Percentiles rank a stretch among this genome's conserved stretches.
phyloP scores from a whole-genome alignment of 2,329 filamentous ascomycete genomes.

The Penicillium sp. region DNA sequence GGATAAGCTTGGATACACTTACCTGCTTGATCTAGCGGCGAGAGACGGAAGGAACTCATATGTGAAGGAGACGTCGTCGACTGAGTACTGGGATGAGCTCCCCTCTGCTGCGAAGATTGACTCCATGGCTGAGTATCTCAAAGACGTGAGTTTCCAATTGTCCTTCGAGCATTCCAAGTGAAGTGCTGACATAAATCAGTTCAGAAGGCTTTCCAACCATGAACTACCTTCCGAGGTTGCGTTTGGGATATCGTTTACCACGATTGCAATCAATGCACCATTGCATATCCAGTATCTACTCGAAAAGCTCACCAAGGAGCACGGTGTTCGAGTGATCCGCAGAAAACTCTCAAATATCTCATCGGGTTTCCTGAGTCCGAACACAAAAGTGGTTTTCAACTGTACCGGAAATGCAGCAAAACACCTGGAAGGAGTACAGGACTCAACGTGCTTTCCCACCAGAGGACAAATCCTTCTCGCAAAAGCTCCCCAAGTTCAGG shows the following conservation, averaged over 20 bases:
- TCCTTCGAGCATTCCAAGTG: background rate
- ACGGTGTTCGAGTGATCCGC: conserved; percentile 5
- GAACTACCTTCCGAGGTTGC: conserved; percentile 36
- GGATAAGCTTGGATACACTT: conserved; percentile 45
- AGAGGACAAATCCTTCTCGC: conserved; percentile 44
- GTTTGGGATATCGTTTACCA: conserved; percentile 42
- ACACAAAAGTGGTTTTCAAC: conserved; percentile 9
- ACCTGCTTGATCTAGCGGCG: conserved; percentile 39
- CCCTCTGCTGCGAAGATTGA: conserved; percentile 45
- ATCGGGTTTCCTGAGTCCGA: conserved; percentile 3
- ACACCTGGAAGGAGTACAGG: conserved; percentile 39
- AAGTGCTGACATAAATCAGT: background rate
- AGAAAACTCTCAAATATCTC: background rate
- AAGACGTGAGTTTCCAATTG: conserved; percentile 33
- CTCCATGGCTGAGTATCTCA: conserved; percentile 44
- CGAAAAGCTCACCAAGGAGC: conserved; percentile 15
- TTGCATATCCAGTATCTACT: conserved; percentile 37
- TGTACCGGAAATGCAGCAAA: conserved; percentile 38
- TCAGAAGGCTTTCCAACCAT: conserved; percentile 26
- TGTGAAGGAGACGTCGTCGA: conserved; percentile 36
- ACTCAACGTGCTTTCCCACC: conserved; percentile 45
- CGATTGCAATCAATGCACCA: conserved; percentile 42
- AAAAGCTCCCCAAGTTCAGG: conserved; percentile 34
- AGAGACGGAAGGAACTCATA: conserved; percentile 38
- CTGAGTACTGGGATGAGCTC: conserved; percentile 46